phyloP scores from a whole-genome alignment of 345 rosid species.

The Lepidium africanum region DNA sequence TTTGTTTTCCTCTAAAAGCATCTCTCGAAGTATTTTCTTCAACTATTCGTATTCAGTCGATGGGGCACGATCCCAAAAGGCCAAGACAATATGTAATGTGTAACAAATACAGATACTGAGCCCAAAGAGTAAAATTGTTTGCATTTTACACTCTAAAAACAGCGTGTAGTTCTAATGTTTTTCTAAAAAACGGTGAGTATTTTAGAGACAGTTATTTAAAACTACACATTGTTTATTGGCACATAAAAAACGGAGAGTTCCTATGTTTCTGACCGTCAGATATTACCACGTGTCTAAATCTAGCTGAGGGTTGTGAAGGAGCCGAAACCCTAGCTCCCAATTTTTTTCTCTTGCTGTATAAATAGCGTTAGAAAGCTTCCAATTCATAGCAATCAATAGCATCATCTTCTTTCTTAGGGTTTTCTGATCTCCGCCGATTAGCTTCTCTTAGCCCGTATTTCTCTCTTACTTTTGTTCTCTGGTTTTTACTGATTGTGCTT shows the following conservation, averaged over 20 bases:
- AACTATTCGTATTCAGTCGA: neutral
- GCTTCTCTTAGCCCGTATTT: neutral
- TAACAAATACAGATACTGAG: too few relatives aligned
- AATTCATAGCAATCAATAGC: neutral
- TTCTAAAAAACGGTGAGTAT: neutral
- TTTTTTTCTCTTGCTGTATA: neutral
- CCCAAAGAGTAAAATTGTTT: too few relatives aligned
- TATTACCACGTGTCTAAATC: neutral
- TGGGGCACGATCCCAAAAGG: too few relatives aligned
- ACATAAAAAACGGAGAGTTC: neutral
- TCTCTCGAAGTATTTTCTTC: neutral
- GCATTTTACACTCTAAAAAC: neutral
- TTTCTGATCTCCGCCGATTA: neutral
- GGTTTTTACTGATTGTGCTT: neutral
- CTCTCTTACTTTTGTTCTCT: neutral
- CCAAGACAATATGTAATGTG: too few relatives aligned
- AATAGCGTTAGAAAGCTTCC: neutral
- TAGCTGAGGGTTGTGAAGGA: neutral
- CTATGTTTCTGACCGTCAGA: neutral
- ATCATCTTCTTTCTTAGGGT: neutral
- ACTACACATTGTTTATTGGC: neutral
- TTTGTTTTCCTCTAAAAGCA: neutral
- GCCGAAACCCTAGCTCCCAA: slow-evolving; percentile 1
- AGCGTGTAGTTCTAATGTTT: neutral
- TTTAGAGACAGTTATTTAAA: neutral